Conservation (phyloP, 805 yeast species). For the Suhomyces sp. region DNA sequence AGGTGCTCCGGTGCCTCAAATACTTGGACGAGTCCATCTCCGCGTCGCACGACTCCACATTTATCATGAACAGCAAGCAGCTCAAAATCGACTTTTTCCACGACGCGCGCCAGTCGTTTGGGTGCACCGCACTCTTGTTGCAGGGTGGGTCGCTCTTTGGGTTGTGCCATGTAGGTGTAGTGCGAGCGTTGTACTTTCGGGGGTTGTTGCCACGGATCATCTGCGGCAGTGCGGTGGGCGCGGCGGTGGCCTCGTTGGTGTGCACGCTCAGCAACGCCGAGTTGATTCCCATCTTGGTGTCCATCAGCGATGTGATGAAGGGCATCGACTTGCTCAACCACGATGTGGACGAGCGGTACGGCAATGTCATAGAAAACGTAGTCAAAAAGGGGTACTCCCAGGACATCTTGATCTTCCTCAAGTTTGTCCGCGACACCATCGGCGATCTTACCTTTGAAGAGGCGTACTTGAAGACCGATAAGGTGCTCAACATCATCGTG, state of each 20-base stretch:
- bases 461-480: conserved; percentile 75
- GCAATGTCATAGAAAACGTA: conserved; percentile 71
- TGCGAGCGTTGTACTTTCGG: conserved; percentile 73
- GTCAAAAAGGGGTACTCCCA: conserved; percentile 80
- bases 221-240: conserved; percentile 92
- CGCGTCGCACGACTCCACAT: conserved; percentile 27
- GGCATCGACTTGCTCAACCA: conserved; percentile 47
- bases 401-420: conserved; percentile 75
- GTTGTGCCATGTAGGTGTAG: conserved; percentile 88
- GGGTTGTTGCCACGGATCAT: conserved; percentile 79
- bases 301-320: conserved; percentile 40
- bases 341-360: conserved; percentile 57
- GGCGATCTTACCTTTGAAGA: conserved; percentile 92
- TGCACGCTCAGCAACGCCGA: conserved; percentile 73
- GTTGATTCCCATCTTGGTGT: conserved; percentile 44
- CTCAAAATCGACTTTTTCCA: conserved; percentile 72
- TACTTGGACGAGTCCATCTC: conserved; percentile 49
- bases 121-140: conserved; percentile 82
- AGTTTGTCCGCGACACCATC: conserved; percentile 69
- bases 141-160: conserved; percentile 98
- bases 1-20: conserved; percentile 66
- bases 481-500: conserved; percentile 78
- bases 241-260: conserved; percentile 83
- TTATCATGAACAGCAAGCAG: conserved; percentile 49
- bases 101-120: conserved; percentile 83